phyloP scores from a whole-genome alignment of 2,329 filamentous ascomycete species.

The Chaetomiaceae sp. region DNA sequence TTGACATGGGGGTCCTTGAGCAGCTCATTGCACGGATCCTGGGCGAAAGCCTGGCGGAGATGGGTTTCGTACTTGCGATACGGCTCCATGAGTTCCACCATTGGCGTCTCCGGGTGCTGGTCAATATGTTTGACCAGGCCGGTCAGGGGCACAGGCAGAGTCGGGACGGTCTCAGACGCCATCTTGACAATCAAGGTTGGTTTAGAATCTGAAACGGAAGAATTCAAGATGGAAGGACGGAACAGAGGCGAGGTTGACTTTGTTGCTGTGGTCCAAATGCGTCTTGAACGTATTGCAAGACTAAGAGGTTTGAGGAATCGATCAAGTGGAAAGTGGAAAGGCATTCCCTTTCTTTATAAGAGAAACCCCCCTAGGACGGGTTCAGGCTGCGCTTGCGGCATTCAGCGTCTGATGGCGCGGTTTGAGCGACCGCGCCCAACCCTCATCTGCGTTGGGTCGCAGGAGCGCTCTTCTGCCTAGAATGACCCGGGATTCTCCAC shows the following conservation, averaged over 20 bases:
- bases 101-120: slow-evolving; percentile 47
- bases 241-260: not conserved
- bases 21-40: slow-evolving; percentile 56
- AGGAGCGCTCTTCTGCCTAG: slow-evolving; percentile 23
- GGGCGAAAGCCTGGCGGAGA: slow-evolving; percentile 64
- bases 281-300: not conserved
- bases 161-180: slow-evolving; percentile 38
- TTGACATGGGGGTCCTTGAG: slow-evolving; percentile 57
- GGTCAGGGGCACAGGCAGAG: slow-evolving; percentile 43
- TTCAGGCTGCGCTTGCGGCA: not conserved
- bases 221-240: not conserved
- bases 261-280: not conserved
- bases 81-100: slow-evolving; percentile 58
- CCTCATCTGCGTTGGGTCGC: not conserved
- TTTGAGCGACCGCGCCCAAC: not conserved
- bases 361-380: not conserved
- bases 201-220: not conserved
- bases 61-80: slow-evolving; percentile 65
- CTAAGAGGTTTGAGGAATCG: not conserved
- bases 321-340: no score
- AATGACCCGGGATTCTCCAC: not conserved
- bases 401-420: not conserved
- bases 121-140: slow-evolving; percentile 51
- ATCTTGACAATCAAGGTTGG: slow-evolving; percentile 27
- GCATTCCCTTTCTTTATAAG: not conserved